Evolutionary conservation across 2,329 filamentous ascomycete genomes (phyloP).

Genomic region (Xylariaceae sp.): DNA sequence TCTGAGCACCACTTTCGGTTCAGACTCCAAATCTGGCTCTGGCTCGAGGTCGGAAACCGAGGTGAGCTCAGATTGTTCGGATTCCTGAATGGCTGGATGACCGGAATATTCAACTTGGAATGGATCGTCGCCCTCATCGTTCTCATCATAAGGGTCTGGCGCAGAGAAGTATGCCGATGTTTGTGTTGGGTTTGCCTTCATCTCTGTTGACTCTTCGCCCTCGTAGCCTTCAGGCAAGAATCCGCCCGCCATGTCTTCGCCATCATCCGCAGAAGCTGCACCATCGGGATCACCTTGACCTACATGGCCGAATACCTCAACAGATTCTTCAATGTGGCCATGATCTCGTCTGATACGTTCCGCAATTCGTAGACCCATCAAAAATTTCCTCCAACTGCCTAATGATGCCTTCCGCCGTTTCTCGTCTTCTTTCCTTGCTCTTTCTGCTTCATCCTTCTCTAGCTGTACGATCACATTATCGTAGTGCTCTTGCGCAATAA

Average conservation of each 20-base stretch:
- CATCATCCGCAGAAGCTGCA: conserved; percentile 22
- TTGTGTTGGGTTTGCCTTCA: conserved; percentile 14
- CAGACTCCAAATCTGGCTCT: conserved; percentile 5
- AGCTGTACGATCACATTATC: conserved; percentile 73
- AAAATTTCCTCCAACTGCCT: conserved; percentile 77
- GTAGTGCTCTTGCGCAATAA: conserved; percentile 78
- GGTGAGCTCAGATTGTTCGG: conserved; percentile 3
- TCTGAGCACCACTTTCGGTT: conserved; percentile 13
- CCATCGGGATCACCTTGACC: conserved; percentile 16
- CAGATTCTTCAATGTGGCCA: conserved; percentile 53
- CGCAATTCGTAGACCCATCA: conserved; percentile 80
- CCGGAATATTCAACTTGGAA: conserved; percentile 29
- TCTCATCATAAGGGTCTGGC: conserved; percentile 19
- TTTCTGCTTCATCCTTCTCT: conserved; percentile 71
- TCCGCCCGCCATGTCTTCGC: conserved; percentile 56
- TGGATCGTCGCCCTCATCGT: conserved; percentile 24
- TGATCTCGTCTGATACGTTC: conserved; percentile 75
- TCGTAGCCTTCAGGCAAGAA: conserved; percentile 45
- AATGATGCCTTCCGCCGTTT: conserved; percentile 74
- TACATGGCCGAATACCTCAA: conserved; percentile 49
- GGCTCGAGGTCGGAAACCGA: neutral
- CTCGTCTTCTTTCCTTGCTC: conserved; percentile 72
- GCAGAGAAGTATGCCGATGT: conserved; percentile 24
- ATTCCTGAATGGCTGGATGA: conserved; percentile 1
- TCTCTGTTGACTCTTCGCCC: conserved; percentile 17